Evolutionary conservation across 2,329 filamentous ascomycete genomes (phyloP).

Genomic region (Alternaria panax): DNA sequence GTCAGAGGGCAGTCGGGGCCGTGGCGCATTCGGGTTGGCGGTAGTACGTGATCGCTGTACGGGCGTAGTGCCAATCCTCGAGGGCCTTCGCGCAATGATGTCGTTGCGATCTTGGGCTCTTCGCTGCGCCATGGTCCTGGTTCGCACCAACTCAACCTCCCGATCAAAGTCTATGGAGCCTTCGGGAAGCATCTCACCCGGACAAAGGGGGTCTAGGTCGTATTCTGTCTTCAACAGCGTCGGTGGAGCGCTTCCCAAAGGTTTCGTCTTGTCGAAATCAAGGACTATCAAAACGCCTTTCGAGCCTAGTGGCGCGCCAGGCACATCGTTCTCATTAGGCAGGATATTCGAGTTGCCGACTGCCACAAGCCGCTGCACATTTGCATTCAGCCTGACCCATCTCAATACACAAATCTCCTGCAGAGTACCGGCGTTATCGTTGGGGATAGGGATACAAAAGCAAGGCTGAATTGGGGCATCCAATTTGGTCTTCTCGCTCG

Average conservation of each 20-base stretch:
- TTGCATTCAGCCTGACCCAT: slow-evolving; percentile 43
- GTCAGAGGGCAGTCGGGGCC: slow-evolving; percentile 29
- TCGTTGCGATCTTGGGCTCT: slow-evolving; percentile 41
- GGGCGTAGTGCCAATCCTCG: slow-evolving; percentile 35
- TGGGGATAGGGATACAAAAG: slow-evolving; percentile 47
- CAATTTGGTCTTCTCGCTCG: slow-evolving; percentile 32
- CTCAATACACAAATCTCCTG: slow-evolving; percentile 49
- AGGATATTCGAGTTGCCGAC: slow-evolving; percentile 46
- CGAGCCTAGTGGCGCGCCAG: slow-evolving; percentile 39
- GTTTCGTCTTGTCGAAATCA: slow-evolving; percentile 48
- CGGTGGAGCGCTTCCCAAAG: slow-evolving; percentile 28
- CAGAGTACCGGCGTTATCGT: slow-evolving; percentile 39
- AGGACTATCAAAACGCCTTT: slow-evolving; percentile 50
- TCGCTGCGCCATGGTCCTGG: slow-evolving; percentile 48
- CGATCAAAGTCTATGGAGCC: slow-evolving; percentile 51
- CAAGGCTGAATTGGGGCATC: slow-evolving; percentile 48
- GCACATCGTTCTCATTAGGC: slow-evolving; percentile 33
- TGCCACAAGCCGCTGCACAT: slow-evolving; percentile 48
- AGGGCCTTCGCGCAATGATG: slow-evolving; percentile 32
- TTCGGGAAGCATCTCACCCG: slow-evolving; percentile 49
- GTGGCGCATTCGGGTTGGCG: slow-evolving; percentile 26
- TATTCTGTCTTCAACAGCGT: slow-evolving; percentile 43
- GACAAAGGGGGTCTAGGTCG: slow-evolving; percentile 48
- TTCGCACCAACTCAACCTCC: slow-evolving; percentile 51
- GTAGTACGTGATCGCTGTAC: slow-evolving; percentile 42